These are phyloP conservation scores for Phialocephala sp. DNA, from an alignment of 2,329 filamentous ascomycete species.

Conservation along the genomic window DNA sequence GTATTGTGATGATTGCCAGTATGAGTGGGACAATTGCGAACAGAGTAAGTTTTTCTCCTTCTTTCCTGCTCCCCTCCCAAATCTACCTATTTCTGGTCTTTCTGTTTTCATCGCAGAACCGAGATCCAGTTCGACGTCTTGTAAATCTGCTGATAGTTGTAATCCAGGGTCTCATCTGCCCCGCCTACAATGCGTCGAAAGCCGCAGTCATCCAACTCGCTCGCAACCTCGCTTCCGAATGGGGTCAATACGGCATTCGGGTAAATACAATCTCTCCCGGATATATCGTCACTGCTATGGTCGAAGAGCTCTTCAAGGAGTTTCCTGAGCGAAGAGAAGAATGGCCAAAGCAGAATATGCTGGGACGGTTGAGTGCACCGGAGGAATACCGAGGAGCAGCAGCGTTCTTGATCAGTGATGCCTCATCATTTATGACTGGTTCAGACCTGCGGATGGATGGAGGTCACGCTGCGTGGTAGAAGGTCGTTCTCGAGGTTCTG, in stretches of 20 bases:
- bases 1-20: conserved; percentile 70
- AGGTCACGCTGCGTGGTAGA: conserved; percentile 55
- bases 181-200: conserved; percentile 78
- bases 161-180: conserved; percentile 59
- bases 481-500: not conserved
- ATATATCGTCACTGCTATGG: conserved; percentile 85
- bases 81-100: not conserved
- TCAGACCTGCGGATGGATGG: conserved; percentile 41
- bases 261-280: conserved; percentile 84
- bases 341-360: conserved; percentile 88
- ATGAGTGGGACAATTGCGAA: conserved; percentile 74
- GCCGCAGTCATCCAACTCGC: conserved; percentile 74
- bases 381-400: conserved; percentile 75
- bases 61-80: not conserved
- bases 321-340: conserved; percentile 70
- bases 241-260: conserved; percentile 70
- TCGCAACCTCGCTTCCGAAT: conserved; percentile 74
- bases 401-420: conserved; percentile 70
- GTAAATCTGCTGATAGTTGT: conserved; percentile 20
- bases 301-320: conserved; percentile 76
- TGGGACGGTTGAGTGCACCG: conserved; percentile 70
- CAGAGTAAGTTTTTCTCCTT: conserved; percentile 54
- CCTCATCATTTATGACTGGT: conserved; percentile 71
- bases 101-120: too few relatives aligned
- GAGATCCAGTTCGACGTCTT: not conserved